Percentiles rank a stretch among this genome's conserved stretches.
Evolutionary conservation across 2,329 filamentous ascomycete species (phyloP).

Genomic region (Mariannaea elegans): DNA sequence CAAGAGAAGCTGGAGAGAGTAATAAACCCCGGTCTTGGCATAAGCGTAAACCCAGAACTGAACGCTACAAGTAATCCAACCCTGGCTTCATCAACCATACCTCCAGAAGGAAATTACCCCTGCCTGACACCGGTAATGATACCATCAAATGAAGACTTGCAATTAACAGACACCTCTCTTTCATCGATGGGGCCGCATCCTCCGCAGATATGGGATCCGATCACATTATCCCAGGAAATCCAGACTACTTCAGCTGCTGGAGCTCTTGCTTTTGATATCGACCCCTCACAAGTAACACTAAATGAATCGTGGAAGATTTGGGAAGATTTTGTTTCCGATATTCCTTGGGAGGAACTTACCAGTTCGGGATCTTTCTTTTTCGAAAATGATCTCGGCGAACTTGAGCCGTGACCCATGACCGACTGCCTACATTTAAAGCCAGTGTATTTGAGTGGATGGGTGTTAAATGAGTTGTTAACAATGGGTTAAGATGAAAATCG

Average conservation of each 20-base stretch:
- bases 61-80: background rate
- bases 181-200: background rate
- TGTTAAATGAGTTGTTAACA: too few species aligned
- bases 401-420: background rate
- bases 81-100: background rate
- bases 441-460: too few species aligned
- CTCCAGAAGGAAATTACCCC: background rate
- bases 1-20: background rate
- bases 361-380: background rate
- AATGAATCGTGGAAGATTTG: conserved; percentile 4
- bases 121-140: background rate
- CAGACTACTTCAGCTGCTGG: background rate
- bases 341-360: background rate
- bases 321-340: conserved; percentile 12
- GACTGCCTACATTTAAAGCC: too few species aligned
- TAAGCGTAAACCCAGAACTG: too few species aligned
- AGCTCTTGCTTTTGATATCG: too few species aligned
- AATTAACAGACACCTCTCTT: background rate
- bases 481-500: too few species aligned
- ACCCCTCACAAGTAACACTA: too few species aligned
- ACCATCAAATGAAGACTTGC: background rate
- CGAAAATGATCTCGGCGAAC: background rate
- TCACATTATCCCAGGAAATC: background rate
- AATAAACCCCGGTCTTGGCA: too few species aligned
- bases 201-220: background rate